Conservation (phyloP, 768 basidiomycete species). For the Pholiota conissans region DNA sequence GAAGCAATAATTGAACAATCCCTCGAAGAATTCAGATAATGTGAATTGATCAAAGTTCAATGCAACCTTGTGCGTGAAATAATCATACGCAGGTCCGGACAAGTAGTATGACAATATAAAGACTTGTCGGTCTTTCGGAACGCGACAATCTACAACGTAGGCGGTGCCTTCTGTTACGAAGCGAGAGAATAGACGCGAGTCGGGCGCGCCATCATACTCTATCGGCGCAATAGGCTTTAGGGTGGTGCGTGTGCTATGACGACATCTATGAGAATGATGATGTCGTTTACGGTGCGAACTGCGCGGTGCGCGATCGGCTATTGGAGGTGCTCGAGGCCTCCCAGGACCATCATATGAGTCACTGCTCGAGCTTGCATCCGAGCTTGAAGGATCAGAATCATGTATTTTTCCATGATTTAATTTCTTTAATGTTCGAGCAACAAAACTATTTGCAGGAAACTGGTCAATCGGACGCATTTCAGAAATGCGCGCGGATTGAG, state of each 20-base stretch:
- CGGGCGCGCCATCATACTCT: constrained; percentile 20
- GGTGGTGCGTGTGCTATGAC: neutral
- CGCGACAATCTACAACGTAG: constrained; percentile 17
- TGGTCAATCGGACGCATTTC: neutral
- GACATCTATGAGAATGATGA: neutral
- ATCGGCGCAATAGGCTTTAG: constrained; percentile 17
- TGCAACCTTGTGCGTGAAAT: constrained; percentile 30
- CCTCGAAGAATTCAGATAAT: constrained; percentile 26
- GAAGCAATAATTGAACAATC: constrained; percentile 36
- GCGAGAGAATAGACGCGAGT: constrained; percentile 12
- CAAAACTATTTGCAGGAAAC: constrained; percentile 1
- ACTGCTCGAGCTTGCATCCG: neutral
- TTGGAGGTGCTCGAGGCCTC: neutral
- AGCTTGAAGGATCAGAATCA: neutral
- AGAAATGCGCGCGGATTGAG: neutral
- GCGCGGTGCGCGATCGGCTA: neutral
- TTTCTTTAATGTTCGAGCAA: constrained; percentile 4
- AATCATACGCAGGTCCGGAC: constrained; percentile 28
- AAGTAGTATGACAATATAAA: constrained; percentile 26
- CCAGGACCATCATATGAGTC: neutral
- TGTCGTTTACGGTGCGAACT: neutral
- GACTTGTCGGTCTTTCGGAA: constrained; percentile 6
- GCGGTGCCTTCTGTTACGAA: constrained; percentile 18
- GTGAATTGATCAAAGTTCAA: constrained; percentile 22
- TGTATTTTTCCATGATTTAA: neutral